A percentile compares a stretch with the other conserved stretches of the same genome.
Conservation (phyloP, 2,329 filamentous ascomycete genomes). For the Fusarium decemcellulare region DNA sequence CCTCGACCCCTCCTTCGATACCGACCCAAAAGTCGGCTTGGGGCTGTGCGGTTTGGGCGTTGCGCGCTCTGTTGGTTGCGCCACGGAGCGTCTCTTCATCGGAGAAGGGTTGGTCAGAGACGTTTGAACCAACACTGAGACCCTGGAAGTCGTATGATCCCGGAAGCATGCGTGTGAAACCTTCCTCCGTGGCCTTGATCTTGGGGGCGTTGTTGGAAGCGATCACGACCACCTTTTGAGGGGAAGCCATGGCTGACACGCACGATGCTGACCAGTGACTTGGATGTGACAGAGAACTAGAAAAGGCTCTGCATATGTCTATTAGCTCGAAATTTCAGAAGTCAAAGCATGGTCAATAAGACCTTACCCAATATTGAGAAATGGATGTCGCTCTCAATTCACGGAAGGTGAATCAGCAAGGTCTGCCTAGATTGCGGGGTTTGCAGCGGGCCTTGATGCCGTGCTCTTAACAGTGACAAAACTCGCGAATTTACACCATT, state of each 20-base stretch:
- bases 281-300: no score
- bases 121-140: constrained; percentile 54
- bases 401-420: no score
- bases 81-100: constrained; percentile 56
- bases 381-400: no score
- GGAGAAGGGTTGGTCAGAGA: constrained; percentile 57
- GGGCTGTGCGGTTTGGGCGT: constrained; percentile 48
- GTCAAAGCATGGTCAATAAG: no score
- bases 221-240: constrained; percentile 45
- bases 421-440: no score
- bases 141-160: constrained; percentile 44
- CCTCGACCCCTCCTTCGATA: constrained; percentile 58
- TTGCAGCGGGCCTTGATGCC: no score
- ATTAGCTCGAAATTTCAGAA: no score
- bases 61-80: constrained; percentile 54
- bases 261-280: no score
- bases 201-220: constrained; percentile 59
- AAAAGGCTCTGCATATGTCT: no score
- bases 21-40: constrained; percentile 58
- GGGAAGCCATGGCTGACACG: neutral
- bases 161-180: constrained; percentile 56
- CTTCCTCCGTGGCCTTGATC: constrained; percentile 53
- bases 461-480: no score
- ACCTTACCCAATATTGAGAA: no score
- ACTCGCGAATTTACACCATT: no score